Conservation (phyloP, 768 basidiomycete species). For the Termitomyces sp. region DNA sequence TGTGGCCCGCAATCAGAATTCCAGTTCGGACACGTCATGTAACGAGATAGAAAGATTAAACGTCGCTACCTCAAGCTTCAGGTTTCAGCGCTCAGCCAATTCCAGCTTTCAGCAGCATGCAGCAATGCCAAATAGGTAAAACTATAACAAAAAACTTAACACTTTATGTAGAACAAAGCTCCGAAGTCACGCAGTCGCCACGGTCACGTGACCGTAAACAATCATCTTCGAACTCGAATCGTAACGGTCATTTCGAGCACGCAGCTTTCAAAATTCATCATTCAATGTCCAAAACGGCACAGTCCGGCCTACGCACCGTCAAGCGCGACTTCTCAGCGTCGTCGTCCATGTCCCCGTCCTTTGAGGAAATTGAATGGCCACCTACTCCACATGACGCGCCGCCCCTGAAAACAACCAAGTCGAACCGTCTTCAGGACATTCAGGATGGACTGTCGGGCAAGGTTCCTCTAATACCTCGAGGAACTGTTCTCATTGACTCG, state of each 20-base stretch:
- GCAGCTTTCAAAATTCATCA: background rate
- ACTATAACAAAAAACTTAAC: too few species aligned
- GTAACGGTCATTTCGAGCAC: background rate
- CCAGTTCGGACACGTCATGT: too few species aligned
- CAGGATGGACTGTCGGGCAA: slow-evolving; percentile 47
- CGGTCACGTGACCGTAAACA: slow-evolving; percentile 17
- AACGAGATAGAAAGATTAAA: too few species aligned
- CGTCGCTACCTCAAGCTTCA: too few species aligned
- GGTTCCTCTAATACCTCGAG: slow-evolving; percentile 16
- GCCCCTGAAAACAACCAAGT: slow-evolving; percentile 20
- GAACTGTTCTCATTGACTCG: slow-evolving; percentile 27
- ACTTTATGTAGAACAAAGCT: too few species aligned
- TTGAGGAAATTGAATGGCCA: slow-evolving; percentile 42
- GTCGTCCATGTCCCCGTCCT: slow-evolving; percentile 32
- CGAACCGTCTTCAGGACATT: slow-evolving; percentile 53
- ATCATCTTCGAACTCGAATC: too few species aligned
- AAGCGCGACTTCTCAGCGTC: slow-evolving; percentile 60
- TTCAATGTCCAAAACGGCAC: slow-evolving; percentile 31
- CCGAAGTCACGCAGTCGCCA: background rate
- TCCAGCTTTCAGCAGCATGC: too few species aligned
- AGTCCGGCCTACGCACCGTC: slow-evolving; percentile 60
- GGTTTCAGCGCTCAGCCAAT: too few species aligned
- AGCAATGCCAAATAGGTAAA: too few species aligned
- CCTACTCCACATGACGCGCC: slow-evolving; percentile 30
- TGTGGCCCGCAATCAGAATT: too few species aligned